Evolutionary conservation across 1,284 basidiomycete species (phyloP), one percentile per base, ranked within the genome.

Genomic region (Puccinia polysora): DNA sequence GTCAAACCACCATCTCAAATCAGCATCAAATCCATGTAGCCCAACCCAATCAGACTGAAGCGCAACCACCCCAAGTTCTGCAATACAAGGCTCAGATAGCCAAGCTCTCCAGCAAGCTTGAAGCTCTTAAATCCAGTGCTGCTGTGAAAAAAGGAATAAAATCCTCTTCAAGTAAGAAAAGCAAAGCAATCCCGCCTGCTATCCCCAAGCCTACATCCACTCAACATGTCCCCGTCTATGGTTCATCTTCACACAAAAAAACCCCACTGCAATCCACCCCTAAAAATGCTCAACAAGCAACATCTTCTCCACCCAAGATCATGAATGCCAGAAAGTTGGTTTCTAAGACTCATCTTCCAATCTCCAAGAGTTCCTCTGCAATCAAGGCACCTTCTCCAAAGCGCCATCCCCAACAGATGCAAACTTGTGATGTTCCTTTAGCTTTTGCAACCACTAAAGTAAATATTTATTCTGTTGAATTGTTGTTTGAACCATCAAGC

Each of bases 321-420:
- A 59, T 36, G 18, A 59, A 59, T 40, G 25, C 23, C 18, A 20
- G 23, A 18, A 25, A 30, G 40, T n/a, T 10, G n/a, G 10, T 25
- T 14, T 20, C 30, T 1, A 47, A 63, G 23, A 4, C 43, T 8
- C 14, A 20, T 7, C 32, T 45, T 14, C 32, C 43, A 47, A 23
- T 30, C 1, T 2, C 20, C 2, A 43, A 32, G 28, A 49, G 20
- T 12, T 6, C 20, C 20, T 25, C 30, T 18, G 12, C 12, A 23
- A 8, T 63, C 20, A 25, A 15, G n/a, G 28, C 18, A 47, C 15
- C 60, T 12, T 47, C 60, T n/a, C 56, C 56, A 59, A 59, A 38
- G 56, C 56, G 8, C 25, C 28, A 59, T 36, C 56, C 60, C 60
- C 60, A 63, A 43, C 40, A 63, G 30, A 47, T 63, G 60, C 40